Conservation (phyloP, 2,329 filamentous ascomycete genomes). For the Curvularia verruculosa region DNA sequence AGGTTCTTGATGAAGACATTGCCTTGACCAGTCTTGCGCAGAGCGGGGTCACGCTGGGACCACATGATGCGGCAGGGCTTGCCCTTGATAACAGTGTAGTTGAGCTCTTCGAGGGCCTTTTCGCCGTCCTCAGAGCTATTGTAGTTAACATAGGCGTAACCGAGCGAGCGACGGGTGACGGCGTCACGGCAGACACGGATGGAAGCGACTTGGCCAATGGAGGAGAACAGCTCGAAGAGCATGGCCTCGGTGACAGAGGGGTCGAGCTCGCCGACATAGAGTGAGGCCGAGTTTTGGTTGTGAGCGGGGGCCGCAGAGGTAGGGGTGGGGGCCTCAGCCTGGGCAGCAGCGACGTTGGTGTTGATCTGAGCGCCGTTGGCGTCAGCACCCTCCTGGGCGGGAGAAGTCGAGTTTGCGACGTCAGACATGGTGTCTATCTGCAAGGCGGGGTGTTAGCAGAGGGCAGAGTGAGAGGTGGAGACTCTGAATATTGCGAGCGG, state of each 20-base stretch:
- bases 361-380: constrained; percentile 69
- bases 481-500: constrained; percentile 34
- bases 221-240: constrained; percentile 99
- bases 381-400: constrained; percentile 74
- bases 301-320: constrained; percentile 75
- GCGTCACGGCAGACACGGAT: constrained; percentile 99
- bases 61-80: constrained; percentile 99
- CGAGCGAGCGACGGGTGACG: constrained; percentile 96
- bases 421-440: constrained; percentile 49
- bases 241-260: constrained; percentile 98
- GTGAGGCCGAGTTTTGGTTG: constrained; percentile 86
- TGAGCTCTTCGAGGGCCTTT: constrained; percentile 97
- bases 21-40: constrained; percentile 98
- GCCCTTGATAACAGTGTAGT: constrained; percentile 99
- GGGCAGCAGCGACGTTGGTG: constrained; percentile 71
- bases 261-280: constrained; percentile 99
- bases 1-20: constrained; percentile 99
- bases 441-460: constrained; percentile 28
- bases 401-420: constrained; percentile 55
- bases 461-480: background rate
- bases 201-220: constrained; percentile 97
- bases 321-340: constrained; percentile 72
- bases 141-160: constrained; percentile 99
- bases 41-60: constrained; percentile 98
- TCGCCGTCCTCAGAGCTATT: constrained; percentile 96